Base-by-base conservation (phyloP, 768 basidiomycete species). In the Rhizopogon vulgaris region DNA sequence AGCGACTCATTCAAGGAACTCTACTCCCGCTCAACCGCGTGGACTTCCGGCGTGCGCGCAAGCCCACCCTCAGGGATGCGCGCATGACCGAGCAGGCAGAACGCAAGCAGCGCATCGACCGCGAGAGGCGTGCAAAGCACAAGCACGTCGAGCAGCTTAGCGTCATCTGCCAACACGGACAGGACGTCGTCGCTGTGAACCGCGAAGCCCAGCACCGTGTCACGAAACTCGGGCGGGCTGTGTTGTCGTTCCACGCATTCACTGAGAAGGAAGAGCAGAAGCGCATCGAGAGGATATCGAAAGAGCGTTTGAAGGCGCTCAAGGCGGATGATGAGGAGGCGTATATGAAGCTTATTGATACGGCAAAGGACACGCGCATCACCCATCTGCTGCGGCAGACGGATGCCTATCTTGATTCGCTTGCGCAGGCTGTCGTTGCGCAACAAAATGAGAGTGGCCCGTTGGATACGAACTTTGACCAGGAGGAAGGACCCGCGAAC, bases 181-280 rank as follows among this genome's bases (percentile, higher is more conserved):
- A 76, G 50, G 84, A 89, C 28, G 75, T 97, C 45, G 68, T 85
- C 36, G 74, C 73, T n/a, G 81, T 75, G 28, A 87, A 87, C 62
- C 74, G 82, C 52, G 77, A 82, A 38, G 80, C 86, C 14, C 75
- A 89, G 25, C 73, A 78, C 24, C 85, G 87, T 52, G 71, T 77
- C 56, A 45, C 56, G 2, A 72, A 76, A 48, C 76, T 99, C 18
- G 87, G 91, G 46, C 83, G 84, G 55, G 78, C 87, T 1, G 87
- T 99, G 6, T 71, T 88, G 57, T 81, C 73, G 52, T 91, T 94
- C 77, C 96, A 99, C 66, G 75, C 74, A 14, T 83, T 85, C 57
- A 93, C 94, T 1, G 96, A 99, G 74, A 94, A 92, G 75, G 95
- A 98, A 70, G 96, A 99, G 68, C 91, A 94, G 79, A 93, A 94